Evolutionary conservation across 768 basidiomycete species (phyloP).

Genomic region (Gautieria morchelliformis): DNA sequence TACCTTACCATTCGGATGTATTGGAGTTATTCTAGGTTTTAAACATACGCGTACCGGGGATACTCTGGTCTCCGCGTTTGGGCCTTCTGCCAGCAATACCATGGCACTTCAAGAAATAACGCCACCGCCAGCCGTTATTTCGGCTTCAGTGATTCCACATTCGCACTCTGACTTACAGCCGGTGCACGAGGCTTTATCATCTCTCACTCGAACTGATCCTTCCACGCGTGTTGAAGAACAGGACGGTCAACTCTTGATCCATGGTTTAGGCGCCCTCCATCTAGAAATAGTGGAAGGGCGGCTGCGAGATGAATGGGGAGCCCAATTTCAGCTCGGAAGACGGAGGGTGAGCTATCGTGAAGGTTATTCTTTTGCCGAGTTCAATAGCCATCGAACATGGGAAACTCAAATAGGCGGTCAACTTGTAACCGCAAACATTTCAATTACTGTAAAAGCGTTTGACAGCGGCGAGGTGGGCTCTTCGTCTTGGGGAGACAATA

Average conservation of each 20-base stretch:
- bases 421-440: constrained; percentile 37
- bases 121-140: constrained; percentile 78
- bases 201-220: constrained; percentile 80
- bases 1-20: constrained; percentile 67
- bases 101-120: constrained; percentile 46
- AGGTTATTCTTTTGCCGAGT: constrained; percentile 26
- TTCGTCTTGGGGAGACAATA: constrained; percentile 67
- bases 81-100: constrained; percentile 23
- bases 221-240: constrained; percentile 71
- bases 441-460: constrained; percentile 47
- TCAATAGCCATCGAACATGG: constrained; percentile 31
- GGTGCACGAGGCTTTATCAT: constrained; percentile 64
- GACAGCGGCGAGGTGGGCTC: constrained; percentile 49
- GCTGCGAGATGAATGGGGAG: constrained; percentile 71
- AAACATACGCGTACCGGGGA: constrained; percentile 83
- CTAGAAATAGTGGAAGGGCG: constrained; percentile 86
- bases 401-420: constrained; percentile 61
- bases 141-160: constrained; percentile 71
- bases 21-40: constrained; percentile 77
- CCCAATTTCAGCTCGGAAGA: constrained; percentile 63
- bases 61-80: constrained; percentile 50
- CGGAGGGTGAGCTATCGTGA: constrained; percentile 80
- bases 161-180: constrained; percentile 71
- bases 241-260: constrained; percentile 76
- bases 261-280: constrained; percentile 78